Percentiles rank a stretch among this genome's conserved stretches.
phyloP scores from a whole-genome alignment of 169 alveolate genomes.

The Eimeria tenella region DNA sequence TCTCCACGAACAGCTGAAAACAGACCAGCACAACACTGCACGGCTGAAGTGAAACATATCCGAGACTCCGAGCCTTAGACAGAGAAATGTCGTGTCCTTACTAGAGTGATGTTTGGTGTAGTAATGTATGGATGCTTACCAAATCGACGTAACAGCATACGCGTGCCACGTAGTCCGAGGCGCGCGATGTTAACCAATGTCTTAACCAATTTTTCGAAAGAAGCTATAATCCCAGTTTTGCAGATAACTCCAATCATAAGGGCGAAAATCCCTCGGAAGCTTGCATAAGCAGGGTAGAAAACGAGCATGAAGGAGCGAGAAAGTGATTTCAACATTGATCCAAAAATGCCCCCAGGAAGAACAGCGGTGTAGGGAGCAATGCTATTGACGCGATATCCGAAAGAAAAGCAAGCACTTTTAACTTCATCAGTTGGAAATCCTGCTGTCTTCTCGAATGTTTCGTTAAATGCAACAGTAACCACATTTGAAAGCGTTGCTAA shows the following conservation, averaged over 20 bases:
- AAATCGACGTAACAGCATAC: conserved; percentile 37
- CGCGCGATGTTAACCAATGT: conserved; percentile 63
- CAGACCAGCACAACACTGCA: neutral
- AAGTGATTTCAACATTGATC: conserved; percentile 46
- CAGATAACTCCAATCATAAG: conserved; percentile 73
- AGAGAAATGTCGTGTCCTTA: too few species aligned
- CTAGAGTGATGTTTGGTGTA: too few species aligned
- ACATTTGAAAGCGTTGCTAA: conserved; percentile 74
- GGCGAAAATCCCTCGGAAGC: conserved; percentile 71
- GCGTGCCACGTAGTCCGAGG: conserved; percentile 56
- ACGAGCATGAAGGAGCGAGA: conserved; percentile 75
- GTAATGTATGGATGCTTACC: neutral
- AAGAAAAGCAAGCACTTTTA: conserved; percentile 72
- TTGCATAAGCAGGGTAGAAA: conserved; percentile 65
- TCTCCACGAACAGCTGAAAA: conserved; percentile 62
- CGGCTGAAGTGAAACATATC: too few species aligned
- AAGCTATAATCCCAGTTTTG: conserved; percentile 33
- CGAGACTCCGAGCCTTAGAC: too few species aligned
- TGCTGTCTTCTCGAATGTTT: conserved; percentile 4
- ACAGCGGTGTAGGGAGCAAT: conserved; percentile 61
- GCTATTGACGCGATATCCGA: conserved; percentile 53
- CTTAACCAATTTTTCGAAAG: conserved; percentile 15
- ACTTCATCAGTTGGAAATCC: conserved; percentile 59
- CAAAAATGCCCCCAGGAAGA: conserved; percentile 75
- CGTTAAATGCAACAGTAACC: conserved; percentile 62